phyloP scores from a whole-genome alignment of 805 yeast species.

The Lipomyces lipofer region DNA sequence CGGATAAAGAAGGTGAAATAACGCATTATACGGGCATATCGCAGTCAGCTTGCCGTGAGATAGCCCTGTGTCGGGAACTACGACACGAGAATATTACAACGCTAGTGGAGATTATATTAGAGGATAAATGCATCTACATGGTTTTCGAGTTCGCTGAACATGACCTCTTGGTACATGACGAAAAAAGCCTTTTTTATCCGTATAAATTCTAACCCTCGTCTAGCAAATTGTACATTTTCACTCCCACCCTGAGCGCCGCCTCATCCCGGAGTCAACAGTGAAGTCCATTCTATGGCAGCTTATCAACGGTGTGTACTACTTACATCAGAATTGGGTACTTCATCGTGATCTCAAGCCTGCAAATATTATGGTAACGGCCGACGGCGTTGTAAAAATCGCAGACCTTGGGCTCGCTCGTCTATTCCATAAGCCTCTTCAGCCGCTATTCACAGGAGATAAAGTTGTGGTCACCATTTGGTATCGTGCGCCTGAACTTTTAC shows the following conservation, averaged over 20 bases:
- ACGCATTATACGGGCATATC: slow-evolving; percentile 91
- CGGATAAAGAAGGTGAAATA: slow-evolving; percentile 88
- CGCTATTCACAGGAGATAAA: slow-evolving; percentile 51
- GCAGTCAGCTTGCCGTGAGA: slow-evolving; percentile 93
- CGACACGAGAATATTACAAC: slow-evolving; percentile 75
- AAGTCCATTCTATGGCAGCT: slow-evolving; percentile 92
- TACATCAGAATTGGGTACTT: slow-evolving; percentile 94
- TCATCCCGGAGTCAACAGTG: slow-evolving; percentile 74
- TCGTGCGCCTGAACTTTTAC: slow-evolving; percentile 51
- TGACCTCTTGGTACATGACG: slow-evolving; percentile 56
- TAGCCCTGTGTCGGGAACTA: slow-evolving; percentile 90
- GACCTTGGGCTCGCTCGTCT: slow-evolving; percentile 68
- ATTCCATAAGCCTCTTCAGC: slow-evolving; percentile 55
- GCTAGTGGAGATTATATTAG: slow-evolving; percentile 79
- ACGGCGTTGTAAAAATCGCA: slow-evolving; percentile 92
- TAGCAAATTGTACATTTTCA: slow-evolving; percentile 88
- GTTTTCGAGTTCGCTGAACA: slow-evolving; percentile 96
- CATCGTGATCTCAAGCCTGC: slow-evolving; percentile 98
- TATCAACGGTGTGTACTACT: slow-evolving; percentile 81
- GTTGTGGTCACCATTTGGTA: slow-evolving; percentile 57
- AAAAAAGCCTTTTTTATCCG: background rate
- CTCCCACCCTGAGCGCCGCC: slow-evolving; percentile 79
- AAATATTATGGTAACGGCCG: slow-evolving; percentile 88
- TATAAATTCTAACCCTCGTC: background rate
- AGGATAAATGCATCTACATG: slow-evolving; percentile 88